Evolutionary conservation across 208 protist species (phyloP).

Genomic region (Trypanosoma brucei): DNA sequence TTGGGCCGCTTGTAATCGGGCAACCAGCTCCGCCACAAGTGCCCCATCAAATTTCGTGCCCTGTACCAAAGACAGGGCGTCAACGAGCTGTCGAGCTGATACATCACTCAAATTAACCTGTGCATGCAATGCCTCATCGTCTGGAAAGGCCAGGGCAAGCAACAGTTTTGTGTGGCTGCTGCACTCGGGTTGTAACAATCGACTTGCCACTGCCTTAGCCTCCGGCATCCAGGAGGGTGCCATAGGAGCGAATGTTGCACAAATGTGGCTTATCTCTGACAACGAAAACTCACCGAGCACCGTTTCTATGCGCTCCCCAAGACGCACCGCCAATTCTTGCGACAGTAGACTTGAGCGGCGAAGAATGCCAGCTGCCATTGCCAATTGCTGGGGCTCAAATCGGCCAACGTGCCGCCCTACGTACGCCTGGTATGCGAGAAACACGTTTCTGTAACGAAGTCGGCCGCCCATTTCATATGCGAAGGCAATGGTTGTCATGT

Average conservation of each 20-base stretch:
- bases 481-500: constrained; percentile 65
- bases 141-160: constrained; percentile 70
- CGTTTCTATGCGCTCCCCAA: constrained; percentile 64
- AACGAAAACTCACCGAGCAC: constrained; percentile 73
- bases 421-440: constrained; percentile 53
- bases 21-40: constrained; percentile 37
- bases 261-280: constrained; percentile 79
- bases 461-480: constrained; percentile 77
- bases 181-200: constrained; percentile 28
- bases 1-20: constrained; percentile 31
- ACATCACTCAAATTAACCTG: constrained; percentile 58
- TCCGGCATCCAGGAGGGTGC: constrained; percentile 67
- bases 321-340: constrained; percentile 32
- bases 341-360: constrained; percentile 67
- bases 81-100: constrained; percentile 60
- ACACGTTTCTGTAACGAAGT: constrained; percentile 56
- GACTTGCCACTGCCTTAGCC: constrained; percentile 60
- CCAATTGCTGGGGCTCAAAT: constrained; percentile 73
- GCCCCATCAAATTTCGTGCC: constrained; percentile 27
- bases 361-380: constrained; percentile 76
- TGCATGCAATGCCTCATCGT: constrained; percentile 37
- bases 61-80: constrained; percentile 45
- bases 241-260: constrained; percentile 66
- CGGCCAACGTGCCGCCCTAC: constrained; percentile 33
- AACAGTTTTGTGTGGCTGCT: constrained; percentile 41